Base-by-base conservation (phyloP, 1,284 basidiomycete species). In the Cryptococcus amylolentus region DNA sequence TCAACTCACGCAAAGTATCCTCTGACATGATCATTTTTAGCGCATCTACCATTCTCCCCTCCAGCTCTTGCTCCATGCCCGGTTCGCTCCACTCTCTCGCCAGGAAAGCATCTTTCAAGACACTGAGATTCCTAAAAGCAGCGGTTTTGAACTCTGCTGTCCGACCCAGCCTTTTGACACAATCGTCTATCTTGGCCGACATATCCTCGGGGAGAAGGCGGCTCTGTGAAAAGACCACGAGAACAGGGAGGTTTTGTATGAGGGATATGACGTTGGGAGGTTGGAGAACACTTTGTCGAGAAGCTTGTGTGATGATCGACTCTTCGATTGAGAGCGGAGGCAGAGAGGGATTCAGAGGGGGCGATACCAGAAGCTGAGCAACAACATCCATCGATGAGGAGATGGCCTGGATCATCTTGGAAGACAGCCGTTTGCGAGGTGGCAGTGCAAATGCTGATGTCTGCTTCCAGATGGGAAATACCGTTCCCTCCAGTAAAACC, bases 11-110 rank as follows among this genome's bases (percentile, higher is more conserved):
- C 39, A 63, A 47, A n/a, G 58, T 52, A 18, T 64, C 64, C 54
- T 73, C 72, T 1, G 73, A 72, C 74, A 76, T 76, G 61, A 76
- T 75, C 47, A 68, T 49, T 53, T 76, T 76, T 37, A 76, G 62
- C 2, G 66, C 67, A 46, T 75, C 74, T 18, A 75, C 70, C 74
- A 76, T 76, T 18, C 66, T 70, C 1, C 64, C 64, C 54, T 76
- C 74, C 8, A 76, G 55, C 2, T 55, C 60, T 14, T 64, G 60
- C 43, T 69, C 66, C 31, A 60, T 56, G 13, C 52, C 55, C 12
- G 68, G 60, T 53, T 69, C 70, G 54, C 69, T 70, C 74, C 74
- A 76, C 49, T 71, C 69, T 42, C 66, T 68, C 3, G 73, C 70
- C 28, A 77, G 55, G 55, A 75, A 77, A 3, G 69, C 70, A 49